These are phyloP conservation scores for Tolypocladium tundrense DNA, from an alignment of 2,329 filamentous ascomycete species.

Conservation along the genomic window DNA sequence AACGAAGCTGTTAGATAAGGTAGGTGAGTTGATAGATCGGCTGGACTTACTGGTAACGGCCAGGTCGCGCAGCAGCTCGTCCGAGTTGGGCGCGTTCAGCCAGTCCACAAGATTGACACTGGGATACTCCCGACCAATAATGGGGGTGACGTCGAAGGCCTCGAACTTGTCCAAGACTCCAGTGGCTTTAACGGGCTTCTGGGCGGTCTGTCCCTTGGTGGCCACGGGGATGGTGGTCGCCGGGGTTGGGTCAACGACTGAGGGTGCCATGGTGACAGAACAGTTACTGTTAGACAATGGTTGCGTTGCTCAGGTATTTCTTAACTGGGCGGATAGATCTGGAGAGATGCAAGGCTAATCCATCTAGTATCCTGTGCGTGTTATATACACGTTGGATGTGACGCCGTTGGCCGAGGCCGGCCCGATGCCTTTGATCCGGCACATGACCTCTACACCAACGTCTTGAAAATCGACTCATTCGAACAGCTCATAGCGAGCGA, in stretches of 20 bases:
- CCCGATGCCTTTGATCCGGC: background rate
- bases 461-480: background rate
- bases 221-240: slow-evolving; percentile 1
- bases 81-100: slow-evolving; percentile 49
- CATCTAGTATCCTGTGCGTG: background rate
- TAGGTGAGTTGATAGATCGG: background rate
- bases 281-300: background rate
- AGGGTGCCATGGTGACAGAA: slow-evolving; percentile 4
- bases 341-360: background rate
- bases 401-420: background rate
- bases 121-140: slow-evolving; percentile 53
- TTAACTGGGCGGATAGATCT: too few relatives aligned
- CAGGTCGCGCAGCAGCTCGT: slow-evolving; percentile 54
- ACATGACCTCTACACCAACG: background rate
- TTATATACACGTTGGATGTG: background rate
- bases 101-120: slow-evolving; percentile 49
- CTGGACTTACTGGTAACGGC: slow-evolving; percentile 49
- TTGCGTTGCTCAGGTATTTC: background rate
- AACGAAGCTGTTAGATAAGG: background rate
- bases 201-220: slow-evolving; percentile 1
- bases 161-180: slow-evolving; percentile 42
- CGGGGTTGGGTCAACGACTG: slow-evolving; percentile 4
- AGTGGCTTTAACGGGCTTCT: slow-evolving; percentile 35
- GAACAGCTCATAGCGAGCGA: background rate
- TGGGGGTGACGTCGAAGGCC: slow-evolving; percentile 48